Base-by-base conservation (phyloP, 2,329 filamentous ascomycete genomes). In the Pyrenophora graminea region DNA sequence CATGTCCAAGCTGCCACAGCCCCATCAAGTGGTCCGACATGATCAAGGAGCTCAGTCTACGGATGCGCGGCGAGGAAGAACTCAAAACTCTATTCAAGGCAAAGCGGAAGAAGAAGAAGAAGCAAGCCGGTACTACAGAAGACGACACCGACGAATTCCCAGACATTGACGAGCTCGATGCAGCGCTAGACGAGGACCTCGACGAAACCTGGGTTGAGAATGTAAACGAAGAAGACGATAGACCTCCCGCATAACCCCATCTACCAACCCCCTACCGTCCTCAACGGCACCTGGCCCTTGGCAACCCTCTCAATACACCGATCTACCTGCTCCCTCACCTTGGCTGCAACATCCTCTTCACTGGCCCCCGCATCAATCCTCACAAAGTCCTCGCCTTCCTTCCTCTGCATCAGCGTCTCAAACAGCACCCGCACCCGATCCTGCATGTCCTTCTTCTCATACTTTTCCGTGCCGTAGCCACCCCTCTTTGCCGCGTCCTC, bases 401-500 rank as follows among this genome's bases (percentile, higher is more conserved):
- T 76, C 32, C 69, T 65, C 48, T 73, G 62, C 56, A 79, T 75
- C 59, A 87, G 65, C 10, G 76, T 76, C 34, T 75, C 81, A 71
- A 96, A 97, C 42, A 95, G 71, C 55, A 86, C 82, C 17, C 90
- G 78, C 12, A 97, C 94, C 8, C 85, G 82, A 53, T 81, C 79
- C 76, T 99, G 94, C 84, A 96, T 89, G 66, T 86, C 85, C 53
- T 82, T 83, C 69, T 85, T 88, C 77, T 99, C 94, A 68, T 97
- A 99, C 56, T 90, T 81, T 79, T 99, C 94, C 15, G 81, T 83
- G 1, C 94, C 94, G 79, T 87, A 99, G 0, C 91, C 93, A n/a
- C 91, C 91, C 15, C 94, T 81, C 62, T 81, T 81, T 25, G 83
- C 83, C 8, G 91, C 91, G 53, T 86, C 82, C 41, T 85, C 83